Base-by-base conservation (phyloP, 495 filamentous ascomycete species). In the Zalerion maritima region DNA sequence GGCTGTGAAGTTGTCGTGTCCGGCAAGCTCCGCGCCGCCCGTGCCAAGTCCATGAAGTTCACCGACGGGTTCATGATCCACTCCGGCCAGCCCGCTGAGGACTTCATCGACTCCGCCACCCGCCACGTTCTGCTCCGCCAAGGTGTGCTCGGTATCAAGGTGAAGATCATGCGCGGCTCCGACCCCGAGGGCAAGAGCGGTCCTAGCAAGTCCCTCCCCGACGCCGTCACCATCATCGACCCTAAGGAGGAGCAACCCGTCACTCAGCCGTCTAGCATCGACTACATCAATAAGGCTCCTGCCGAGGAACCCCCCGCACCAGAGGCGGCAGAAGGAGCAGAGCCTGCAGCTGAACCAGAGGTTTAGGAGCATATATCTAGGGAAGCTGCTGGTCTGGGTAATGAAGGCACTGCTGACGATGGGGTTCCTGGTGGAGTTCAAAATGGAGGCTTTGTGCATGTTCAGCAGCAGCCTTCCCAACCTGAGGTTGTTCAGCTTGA, bases 11-110 rank as follows among this genome's bases (percentile, higher is more conserved):
- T 97, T 43, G 89, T 97, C 46, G 89, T 97, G 38, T 92, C 83
- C 50, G 89, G 89, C 58, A 97, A 97, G 73, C 80, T 97, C 41
- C 77, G 89, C 50, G 89, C 89, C 62, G 89, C 89, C 46, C 81
- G 89, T 71, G 89, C 89, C 56, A 97, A 97, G 81, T 81, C 73
- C 70, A 97, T 97, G 89, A 97, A 97, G 75, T 97, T 97, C 76
- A 97, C 89, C 57, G 89, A 97, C 58, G 89, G 89, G 52, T 97
- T 97, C 83, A 97, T 97, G 89, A 97, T 97, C 71, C 89, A 97
- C 81, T 96, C 89, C 54, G 89, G 89, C 67, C 89, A 96, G 56
- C 89, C 89, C 45, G 91, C 89, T 47, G 86, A 89, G 65, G 89
- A 97, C 66, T 97, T 97, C 71, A 97, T 97, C 62, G 89, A 97